Base-by-base conservation (phyloP, 352 stramenopile genomes). In the Phytophthora vignae region DNA sequence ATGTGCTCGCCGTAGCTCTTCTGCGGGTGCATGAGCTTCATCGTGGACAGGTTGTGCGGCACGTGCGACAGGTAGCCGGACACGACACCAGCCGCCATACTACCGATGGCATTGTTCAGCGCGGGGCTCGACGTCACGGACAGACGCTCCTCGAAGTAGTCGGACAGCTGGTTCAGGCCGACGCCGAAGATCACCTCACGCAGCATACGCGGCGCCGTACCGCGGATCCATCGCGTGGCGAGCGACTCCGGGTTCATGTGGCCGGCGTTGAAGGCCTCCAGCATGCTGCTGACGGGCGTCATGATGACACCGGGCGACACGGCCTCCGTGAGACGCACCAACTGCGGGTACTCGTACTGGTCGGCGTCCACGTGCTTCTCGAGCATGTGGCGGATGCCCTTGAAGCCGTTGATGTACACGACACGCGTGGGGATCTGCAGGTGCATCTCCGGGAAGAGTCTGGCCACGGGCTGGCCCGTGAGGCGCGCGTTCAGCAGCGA, bases 31-130 rank as follows among this genome's bases (percentile, higher is more conserved):
- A 99, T 92, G 33, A 99, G 82, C 80, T 98, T 98, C 73, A 98
- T 92, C 53, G 94, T 99, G n/a, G 90, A 98, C 19, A 99, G 71
- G 77, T 98, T 98, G 86, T 99, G 96, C 64, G 96, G 96, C 42
- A 99, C 93, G 79, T 99, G 96, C 38, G 86, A 97, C 36, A 98
- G 77, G 74, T 99, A 99, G 17, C 96, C 96, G 5, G 92, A 90
- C 19, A 98, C 82, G 19, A 98, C 89, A 69, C 96, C 96, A 9
- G 93, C 92, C 42, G 86, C 78, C 69, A 98, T 88, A 72, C 84
- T 96, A 50, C 90, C 94, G 55, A 94, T 73, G 14, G 93, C 91
- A 72, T 98, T 98, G 59, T 88, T 94, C 56, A 97, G 73, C 21
- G 90, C 84, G 9, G 89, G 78, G 53, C 85, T 93, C 29, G 73